A percentile compares a stretch with the other conserved stretches of the same genome.
These are phyloP conservation scores for Plenodomus lindquistii DNA, from an alignment of 2,329 filamentous ascomycete species.

Conservation along the genomic window DNA sequence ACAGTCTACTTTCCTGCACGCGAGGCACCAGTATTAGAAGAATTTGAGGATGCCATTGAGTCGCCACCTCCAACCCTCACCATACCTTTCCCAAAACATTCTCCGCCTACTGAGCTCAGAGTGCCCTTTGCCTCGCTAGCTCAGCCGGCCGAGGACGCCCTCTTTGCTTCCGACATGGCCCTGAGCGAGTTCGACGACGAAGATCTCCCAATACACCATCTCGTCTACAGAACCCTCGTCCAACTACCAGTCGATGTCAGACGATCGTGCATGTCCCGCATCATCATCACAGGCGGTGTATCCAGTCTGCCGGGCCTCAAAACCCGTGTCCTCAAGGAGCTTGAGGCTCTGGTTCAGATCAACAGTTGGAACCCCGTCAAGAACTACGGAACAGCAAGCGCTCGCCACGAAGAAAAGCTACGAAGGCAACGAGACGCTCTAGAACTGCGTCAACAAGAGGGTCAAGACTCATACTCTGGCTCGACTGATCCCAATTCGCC, in stretches of 20 bases:
- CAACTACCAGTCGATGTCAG: slow-evolving; percentile 80
- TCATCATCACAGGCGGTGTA: slow-evolving; percentile 83
- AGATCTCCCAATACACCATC: slow-evolving; percentile 74
- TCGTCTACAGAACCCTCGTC: slow-evolving; percentile 77
- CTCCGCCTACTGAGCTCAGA: slow-evolving; percentile 57
- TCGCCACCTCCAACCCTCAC: slow-evolving; percentile 36
- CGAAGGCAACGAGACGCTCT: slow-evolving; percentile 27
- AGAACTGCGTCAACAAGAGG: slow-evolving; percentile 24
- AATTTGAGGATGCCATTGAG: slow-evolving; percentile 49
- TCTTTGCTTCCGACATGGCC: slow-evolving; percentile 65
- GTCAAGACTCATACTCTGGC: slow-evolving; percentile 25
- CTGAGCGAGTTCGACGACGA: slow-evolving; percentile 77
- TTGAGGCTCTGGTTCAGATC: slow-evolving; percentile 66
- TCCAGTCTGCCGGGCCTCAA: slow-evolving; percentile 80
- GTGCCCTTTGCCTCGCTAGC: slow-evolving; percentile 73
- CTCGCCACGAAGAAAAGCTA: slow-evolving; percentile 31
- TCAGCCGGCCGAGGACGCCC: slow-evolving; percentile 72
- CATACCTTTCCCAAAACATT: slow-evolving; percentile 39
- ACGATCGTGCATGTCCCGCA: slow-evolving; percentile 82
- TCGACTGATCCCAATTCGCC: slow-evolving; percentile 16
- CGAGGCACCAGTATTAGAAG: slow-evolving; percentile 45
- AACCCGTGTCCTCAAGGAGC: slow-evolving; percentile 73
- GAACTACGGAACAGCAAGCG: slow-evolving; percentile 65
- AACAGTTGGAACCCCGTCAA: slow-evolving; percentile 78
- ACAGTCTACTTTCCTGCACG: slow-evolving; percentile 40